These are phyloP conservation scores for Xylaria sp. DNA, from an alignment of 2,329 filamentous ascomycete species.

Conservation along the genomic window DNA sequence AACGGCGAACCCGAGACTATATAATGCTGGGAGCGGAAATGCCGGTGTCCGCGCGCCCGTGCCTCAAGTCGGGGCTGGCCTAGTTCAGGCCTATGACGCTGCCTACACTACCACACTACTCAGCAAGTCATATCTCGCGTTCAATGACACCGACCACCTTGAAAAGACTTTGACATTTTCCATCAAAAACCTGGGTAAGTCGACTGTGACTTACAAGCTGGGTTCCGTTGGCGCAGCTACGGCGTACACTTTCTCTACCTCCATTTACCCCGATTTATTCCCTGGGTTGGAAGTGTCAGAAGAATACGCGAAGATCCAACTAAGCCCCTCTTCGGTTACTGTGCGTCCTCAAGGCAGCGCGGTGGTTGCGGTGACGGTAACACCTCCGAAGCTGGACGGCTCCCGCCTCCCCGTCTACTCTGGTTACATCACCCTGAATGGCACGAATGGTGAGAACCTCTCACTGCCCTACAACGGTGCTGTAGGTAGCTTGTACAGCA, in stretches of 20 bases:
- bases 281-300: conserved; percentile 56
- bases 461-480: conserved; percentile 50
- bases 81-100: conserved; percentile 69
- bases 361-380: conserved; percentile 57
- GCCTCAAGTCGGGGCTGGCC: conserved; percentile 68
- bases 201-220: conserved; percentile 62
- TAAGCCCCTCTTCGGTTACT: conserved; percentile 51
- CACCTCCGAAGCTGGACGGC: conserved; percentile 53
- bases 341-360: conserved; percentile 47
- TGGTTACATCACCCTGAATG: conserved; percentile 59
- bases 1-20: conserved; percentile 38
- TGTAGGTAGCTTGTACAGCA: conserved; percentile 52
- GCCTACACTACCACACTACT: conserved; percentile 64
- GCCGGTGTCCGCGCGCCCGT: conserved; percentile 60
- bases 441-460: conserved; percentile 53
- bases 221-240: conserved; percentile 62
- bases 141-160: conserved; percentile 72
- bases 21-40: conserved; percentile 46
- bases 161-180: conserved; percentile 60
- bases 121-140: conserved; percentile 66
- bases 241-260: conserved; percentile 61
- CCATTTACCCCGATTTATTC: conserved; percentile 54
- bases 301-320: conserved; percentile 56
- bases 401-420: conserved; percentile 59
- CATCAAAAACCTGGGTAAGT: conserved; percentile 63